Evolutionary conservation across 2,329 filamentous ascomycete genomes (phyloP).

Genomic region (Hypoxylon sp.): DNA sequence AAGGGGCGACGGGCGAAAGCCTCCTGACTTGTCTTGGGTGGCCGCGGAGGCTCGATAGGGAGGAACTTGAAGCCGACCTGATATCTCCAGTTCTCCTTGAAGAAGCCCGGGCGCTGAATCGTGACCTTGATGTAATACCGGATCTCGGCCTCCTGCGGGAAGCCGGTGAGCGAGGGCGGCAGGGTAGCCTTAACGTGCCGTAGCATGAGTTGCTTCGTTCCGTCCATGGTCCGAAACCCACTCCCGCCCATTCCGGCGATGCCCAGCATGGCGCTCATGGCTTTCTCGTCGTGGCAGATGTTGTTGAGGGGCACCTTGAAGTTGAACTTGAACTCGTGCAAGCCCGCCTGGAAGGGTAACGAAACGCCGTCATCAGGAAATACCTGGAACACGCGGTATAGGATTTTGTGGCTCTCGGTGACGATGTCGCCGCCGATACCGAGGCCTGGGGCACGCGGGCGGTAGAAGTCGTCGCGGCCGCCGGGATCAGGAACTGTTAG

Average conservation of each 20-base stretch:
- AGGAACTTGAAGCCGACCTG: conserved; percentile 83
- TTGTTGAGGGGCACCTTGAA: conserved; percentile 87
- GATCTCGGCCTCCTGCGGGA: conserved; percentile 88
- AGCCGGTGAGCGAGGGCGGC: conserved; percentile 89
- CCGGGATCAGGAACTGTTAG: conserved; percentile 63
- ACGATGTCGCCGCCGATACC: conserved; percentile 57
- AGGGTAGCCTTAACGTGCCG: conserved; percentile 86
- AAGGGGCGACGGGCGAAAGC: conserved; percentile 83
- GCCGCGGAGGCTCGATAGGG: conserved; percentile 89
- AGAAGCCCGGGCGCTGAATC: conserved; percentile 85
- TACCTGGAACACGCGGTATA: conserved; percentile 80
- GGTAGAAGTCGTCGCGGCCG: conserved; percentile 56
- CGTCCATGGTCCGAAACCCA: conserved; percentile 71
- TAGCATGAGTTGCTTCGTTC: conserved; percentile 71
- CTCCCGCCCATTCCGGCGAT: conserved; percentile 63
- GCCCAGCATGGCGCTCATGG: conserved; percentile 67
- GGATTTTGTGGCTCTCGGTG: conserved; percentile 76
- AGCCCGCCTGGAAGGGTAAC: conserved; percentile 67
- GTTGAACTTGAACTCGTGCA: conserved; percentile 81
- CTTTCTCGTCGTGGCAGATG: conserved; percentile 68
- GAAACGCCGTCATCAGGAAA: conserved; percentile 70
- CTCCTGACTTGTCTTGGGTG: conserved; percentile 76
- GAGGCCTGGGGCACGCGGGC: conserved; percentile 42
- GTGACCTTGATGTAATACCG: conserved; percentile 97
- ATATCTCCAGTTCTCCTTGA: conserved; percentile 88